These are phyloP conservation scores for Aspergillus avenaceus DNA, from an alignment of 495 filamentous ascomycete genomes.

Conservation along the genomic window DNA sequence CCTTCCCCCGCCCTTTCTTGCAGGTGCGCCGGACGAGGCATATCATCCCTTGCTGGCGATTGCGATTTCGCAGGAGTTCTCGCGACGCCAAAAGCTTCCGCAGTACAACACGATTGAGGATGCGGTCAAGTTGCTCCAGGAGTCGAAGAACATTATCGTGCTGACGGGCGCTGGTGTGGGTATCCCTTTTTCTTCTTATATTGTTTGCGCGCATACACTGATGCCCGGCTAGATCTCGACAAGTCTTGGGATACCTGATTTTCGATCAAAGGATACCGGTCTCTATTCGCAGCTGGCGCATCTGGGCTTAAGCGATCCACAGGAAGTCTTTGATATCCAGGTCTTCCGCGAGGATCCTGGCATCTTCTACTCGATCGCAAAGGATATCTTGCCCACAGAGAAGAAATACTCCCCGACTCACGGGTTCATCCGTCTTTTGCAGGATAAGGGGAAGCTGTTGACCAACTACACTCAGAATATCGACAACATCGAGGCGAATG, in stretches of 20 bases:
- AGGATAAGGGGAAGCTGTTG: conserved; percentile 82
- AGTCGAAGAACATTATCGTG: conserved; percentile 80
- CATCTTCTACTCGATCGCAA: conserved; percentile 89
- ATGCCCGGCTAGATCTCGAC: conserved; percentile 59
- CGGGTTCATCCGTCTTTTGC: conserved; percentile 90
- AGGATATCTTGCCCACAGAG: conserved; percentile 78
- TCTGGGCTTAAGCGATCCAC: conserved; percentile 74
- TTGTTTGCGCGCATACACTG: background rate
- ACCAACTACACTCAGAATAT: conserved; percentile 99
- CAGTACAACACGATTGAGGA: conserved; percentile 87
- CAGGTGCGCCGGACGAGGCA: conserved; percentile 66
- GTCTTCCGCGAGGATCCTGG: conserved; percentile 81
- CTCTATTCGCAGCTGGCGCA: conserved; percentile 72
- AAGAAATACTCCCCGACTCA: conserved; percentile 83
- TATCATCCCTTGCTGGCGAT: conserved; percentile 72
- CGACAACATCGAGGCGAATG: conserved; percentile 89
- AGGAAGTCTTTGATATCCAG: conserved; percentile 90
- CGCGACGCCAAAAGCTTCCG: conserved; percentile 72
- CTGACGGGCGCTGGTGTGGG: conserved; percentile 84
- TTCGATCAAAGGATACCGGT: conserved; percentile 63
- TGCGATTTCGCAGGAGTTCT: conserved; percentile 77
- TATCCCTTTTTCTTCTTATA: background rate
- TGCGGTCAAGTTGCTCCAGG: conserved; percentile 70
- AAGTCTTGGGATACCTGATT: conserved; percentile 65
- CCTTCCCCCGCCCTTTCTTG: conserved; percentile 68